phyloP scores from a whole-genome alignment of 2,329 filamentous ascomycete species.

The Rugonectria rugulosa region DNA sequence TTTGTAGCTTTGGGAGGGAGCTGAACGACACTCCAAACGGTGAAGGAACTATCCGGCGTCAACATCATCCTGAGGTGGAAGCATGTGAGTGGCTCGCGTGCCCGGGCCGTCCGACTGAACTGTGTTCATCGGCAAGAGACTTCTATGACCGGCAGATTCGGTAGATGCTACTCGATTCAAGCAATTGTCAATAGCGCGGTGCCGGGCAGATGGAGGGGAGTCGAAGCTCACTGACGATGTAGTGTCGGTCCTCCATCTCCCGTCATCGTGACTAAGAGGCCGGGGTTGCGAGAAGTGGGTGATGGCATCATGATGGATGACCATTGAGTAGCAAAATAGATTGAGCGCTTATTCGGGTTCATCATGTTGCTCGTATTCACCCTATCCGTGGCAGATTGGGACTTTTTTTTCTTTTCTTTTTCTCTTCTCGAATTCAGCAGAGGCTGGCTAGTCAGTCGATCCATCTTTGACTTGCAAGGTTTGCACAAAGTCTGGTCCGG shows the following conservation, averaged over 20 bases:
- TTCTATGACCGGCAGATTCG: constrained; percentile 23
- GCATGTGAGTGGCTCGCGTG: constrained; percentile 11
- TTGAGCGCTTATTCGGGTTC: constrained; percentile 18
- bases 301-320: constrained; percentile 19
- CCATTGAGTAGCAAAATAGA: constrained; percentile 10
- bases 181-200: constrained; percentile 30
- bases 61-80: background rate
- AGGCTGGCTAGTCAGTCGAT: constrained; percentile 16
- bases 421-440: constrained; percentile 25
- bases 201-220: constrained; percentile 23
- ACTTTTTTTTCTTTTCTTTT: constrained; percentile 30
- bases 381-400: constrained; percentile 13
- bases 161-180: constrained; percentile 29
- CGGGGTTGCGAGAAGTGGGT: constrained; percentile 21
- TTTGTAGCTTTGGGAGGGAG: constrained; percentile 6
- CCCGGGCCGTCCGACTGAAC: background rate
- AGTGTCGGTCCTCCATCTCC: constrained; percentile 10
- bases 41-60: background rate
- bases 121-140: constrained; percentile 9
- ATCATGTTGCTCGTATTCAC: constrained; percentile 28
- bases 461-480: constrained; percentile 13
- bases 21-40: background rate
- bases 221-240: constrained; percentile 19
- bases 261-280: constrained; percentile 23
- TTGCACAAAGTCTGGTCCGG: constrained; percentile 10